These are phyloP conservation scores for Lomentospora prolificans DNA, from an alignment of 2,329 filamentous ascomycete species.

Conservation along the genomic window DNA sequence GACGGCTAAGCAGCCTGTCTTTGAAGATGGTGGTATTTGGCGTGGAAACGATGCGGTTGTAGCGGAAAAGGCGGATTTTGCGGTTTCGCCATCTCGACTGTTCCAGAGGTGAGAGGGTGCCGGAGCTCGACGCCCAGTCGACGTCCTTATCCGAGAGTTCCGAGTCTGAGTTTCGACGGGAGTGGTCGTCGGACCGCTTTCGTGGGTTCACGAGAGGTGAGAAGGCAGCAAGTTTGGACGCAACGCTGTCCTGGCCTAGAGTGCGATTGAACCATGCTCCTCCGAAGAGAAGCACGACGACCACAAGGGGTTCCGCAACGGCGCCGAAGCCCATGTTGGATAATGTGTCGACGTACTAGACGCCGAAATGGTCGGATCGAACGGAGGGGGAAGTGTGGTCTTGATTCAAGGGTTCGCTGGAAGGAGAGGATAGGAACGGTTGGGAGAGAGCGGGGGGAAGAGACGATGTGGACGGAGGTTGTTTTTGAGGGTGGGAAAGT, in stretches of 20 bases:
- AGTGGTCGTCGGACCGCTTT: constrained; percentile 13
- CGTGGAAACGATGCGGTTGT: constrained; percentile 35
- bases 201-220: constrained; percentile 8
- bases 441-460: neutral
- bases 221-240: constrained; percentile 10
- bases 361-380: neutral
- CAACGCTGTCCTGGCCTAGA: constrained; percentile 11
- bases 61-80: constrained; percentile 13
- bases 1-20: constrained; percentile 49
- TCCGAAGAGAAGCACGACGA: constrained; percentile 32
- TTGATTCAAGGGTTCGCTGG: neutral
- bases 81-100: constrained; percentile 13
- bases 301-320: constrained; percentile 30
- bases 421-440: neutral
- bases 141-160: constrained; percentile 10
- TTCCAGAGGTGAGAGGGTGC: constrained; percentile 10
- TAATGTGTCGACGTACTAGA: neutral
- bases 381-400: neutral
- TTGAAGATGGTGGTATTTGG: constrained; percentile 54
- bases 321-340: constrained; percentile 28
- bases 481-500: neutral
- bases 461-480: too few relatives aligned
- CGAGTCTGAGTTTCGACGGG: constrained; percentile 9
- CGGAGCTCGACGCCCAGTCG: constrained; percentile 10
- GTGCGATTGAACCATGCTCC: constrained; percentile 34